Percentiles rank a stretch among this genome's conserved stretches.
These are phyloP conservation scores for Eucalyptus lansdowneana DNA, from an alignment of 345 rosid species.

Conservation along the genomic window DNA sequence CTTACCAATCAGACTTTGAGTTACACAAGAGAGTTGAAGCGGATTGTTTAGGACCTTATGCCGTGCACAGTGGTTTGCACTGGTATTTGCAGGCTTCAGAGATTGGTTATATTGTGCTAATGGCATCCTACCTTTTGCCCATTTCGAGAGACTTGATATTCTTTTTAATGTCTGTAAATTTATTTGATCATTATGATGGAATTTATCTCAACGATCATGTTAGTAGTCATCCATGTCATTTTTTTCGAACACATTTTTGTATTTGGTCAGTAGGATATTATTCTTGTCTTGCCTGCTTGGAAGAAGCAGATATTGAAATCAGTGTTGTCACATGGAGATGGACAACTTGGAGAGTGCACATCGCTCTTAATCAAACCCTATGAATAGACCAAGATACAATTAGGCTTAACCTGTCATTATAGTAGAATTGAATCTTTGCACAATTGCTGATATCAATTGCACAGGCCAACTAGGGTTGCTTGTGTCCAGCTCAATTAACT, in stretches of 20 bases:
- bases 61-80: background rate
- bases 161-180: fast-evolving
- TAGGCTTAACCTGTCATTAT: too few species aligned
- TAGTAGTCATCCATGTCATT: background rate
- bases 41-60: fast-evolving
- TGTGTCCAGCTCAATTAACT: background rate
- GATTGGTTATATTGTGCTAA: background rate
- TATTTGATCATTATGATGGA: too few species aligned
- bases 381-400: background rate
- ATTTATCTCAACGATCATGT: too few species aligned
- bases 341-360: background rate
- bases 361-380: background rate
- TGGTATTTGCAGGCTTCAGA: background rate
- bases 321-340: background rate
- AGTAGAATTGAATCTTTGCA: background rate
- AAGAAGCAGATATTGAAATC: background rate
- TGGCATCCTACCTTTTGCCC: background rate
- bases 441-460: background rate
- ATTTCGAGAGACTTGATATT: background rate
- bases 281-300: background rate
- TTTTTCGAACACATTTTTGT: fast-evolving
- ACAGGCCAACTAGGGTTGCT: fast-evolving
- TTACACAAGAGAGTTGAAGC: too few species aligned
- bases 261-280: background rate
- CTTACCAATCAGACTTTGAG: too few species aligned